Conservation (phyloP, 345 rosid species). For the Gossypium stocksii region DNA sequence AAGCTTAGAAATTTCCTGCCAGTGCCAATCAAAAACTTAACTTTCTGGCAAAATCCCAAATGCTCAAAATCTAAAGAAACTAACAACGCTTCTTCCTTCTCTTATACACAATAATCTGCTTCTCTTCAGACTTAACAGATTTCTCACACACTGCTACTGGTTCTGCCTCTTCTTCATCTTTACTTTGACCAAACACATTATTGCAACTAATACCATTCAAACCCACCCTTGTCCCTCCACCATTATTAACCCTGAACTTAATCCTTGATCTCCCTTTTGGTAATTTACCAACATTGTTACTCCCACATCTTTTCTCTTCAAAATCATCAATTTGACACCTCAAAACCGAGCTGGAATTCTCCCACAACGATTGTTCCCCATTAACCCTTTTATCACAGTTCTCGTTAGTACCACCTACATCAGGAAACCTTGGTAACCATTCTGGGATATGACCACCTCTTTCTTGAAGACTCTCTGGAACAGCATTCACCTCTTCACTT, state of each 20-base stretch:
- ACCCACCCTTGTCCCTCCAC: neutral
- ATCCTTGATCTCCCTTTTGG: neutral
- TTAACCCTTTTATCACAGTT: neutral
- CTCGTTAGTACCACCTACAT: neutral
- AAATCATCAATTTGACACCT: neutral
- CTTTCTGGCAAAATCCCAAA: neutral
- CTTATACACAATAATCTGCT: neutral
- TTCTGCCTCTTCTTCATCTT: neutral
- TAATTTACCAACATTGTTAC: neutral
- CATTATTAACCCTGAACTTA: neutral
- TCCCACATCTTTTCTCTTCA: neutral
- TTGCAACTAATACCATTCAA: neutral
- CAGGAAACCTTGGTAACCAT: slow-evolving; percentile 15
- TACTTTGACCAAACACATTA: neutral
- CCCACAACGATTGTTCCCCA: slow-evolving; percentile 9
- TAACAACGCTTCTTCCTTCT: neutral
- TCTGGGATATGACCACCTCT: neutral
- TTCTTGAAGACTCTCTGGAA: neutral
- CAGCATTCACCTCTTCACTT: neutral
- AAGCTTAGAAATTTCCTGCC: neutral
- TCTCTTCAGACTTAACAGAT: neutral
- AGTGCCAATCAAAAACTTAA: neutral
- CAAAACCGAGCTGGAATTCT: slow-evolving; percentile 6
- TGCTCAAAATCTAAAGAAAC: neutral
- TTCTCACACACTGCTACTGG: neutral